phyloP scores from a whole-genome alignment of 1,284 basidiomycete genomes.

The Mycosarcoma maydis region DNA sequence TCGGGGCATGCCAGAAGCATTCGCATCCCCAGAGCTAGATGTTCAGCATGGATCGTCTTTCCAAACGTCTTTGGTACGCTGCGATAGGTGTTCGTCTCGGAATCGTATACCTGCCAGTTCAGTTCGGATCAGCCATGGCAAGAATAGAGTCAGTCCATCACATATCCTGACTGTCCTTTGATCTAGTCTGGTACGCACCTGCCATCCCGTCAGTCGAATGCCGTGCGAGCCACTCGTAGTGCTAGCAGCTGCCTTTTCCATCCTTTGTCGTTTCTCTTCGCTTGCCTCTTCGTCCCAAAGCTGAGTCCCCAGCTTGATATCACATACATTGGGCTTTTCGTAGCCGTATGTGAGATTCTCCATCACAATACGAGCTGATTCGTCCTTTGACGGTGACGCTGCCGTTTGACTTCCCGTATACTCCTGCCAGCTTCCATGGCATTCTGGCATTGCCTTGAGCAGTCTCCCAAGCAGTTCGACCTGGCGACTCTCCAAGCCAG shows the following conservation, averaged over 20 bases:
- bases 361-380: slow-evolving; percentile 75
- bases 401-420: slow-evolving; percentile 4
- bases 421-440: slow-evolving; percentile 31
- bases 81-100: slow-evolving; percentile 70
- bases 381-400: slow-evolving; percentile 39
- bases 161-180: too few species aligned
- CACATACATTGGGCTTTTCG: slow-evolving; percentile 82
- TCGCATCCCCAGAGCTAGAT: slow-evolving; percentile 78
- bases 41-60: slow-evolving; percentile 75
- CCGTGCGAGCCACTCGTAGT: slow-evolving; percentile 82
- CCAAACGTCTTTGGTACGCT: slow-evolving; percentile 82
- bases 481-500: background rate
- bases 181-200: slow-evolving; percentile 71
- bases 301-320: slow-evolving; percentile 89
- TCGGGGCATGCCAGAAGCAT: slow-evolving; percentile 77
- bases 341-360: slow-evolving; percentile 83
- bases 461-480: slow-evolving; percentile 17
- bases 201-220: slow-evolving; percentile 85
- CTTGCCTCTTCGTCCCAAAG: slow-evolving; percentile 78
- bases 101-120: slow-evolving; percentile 14
- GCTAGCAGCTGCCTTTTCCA: slow-evolving; percentile 76
- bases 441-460: slow-evolving; percentile 41
- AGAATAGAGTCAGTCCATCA: background rate
- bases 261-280: slow-evolving; percentile 80
- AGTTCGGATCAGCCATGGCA: background rate